Evolutionary conservation across 163 green algal species (phyloP).

Genomic region (Scenedesmus sp.): DNA sequence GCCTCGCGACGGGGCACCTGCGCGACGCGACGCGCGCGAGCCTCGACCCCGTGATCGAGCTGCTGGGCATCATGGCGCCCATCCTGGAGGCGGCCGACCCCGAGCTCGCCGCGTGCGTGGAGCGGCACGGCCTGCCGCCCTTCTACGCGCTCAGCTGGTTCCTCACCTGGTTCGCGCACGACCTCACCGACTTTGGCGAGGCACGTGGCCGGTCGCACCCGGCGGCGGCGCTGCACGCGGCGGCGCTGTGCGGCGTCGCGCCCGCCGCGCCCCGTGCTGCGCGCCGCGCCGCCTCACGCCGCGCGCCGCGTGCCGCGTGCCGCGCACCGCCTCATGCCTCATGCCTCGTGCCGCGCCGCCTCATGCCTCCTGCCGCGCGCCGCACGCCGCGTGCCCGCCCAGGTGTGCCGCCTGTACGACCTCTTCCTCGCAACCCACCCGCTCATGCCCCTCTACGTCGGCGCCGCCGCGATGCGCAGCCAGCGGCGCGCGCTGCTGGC

Average conservation of each 20-base stretch:
- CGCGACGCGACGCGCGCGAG: constrained; percentile 81
- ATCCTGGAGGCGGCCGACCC: constrained; percentile 58
- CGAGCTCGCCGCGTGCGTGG: constrained; percentile 56
- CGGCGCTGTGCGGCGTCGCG: not conserved
- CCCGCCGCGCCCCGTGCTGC: not conserved
- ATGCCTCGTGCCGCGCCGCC: too few species aligned
- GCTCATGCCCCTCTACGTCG: constrained; percentile 93
- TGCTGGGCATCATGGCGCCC: constrained; percentile 60
- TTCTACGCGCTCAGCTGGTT: constrained; percentile 70
- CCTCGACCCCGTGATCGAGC: constrained; percentile 79
- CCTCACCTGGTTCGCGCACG: constrained; percentile 95
- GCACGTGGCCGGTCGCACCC: constrained; percentile 20
- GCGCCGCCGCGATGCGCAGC: constrained; percentile 70
- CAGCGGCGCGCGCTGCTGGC: constrained; percentile 67
- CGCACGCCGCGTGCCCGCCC: too few species aligned
- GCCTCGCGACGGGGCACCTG: constrained; percentile 72
- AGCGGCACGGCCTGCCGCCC: constrained; percentile 49
- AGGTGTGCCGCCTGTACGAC: constrained; percentile 87
- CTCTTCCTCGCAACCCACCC: constrained; percentile 91
- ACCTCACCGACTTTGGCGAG: constrained; percentile 59
- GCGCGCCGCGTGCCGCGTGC: not conserved
- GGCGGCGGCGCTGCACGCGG: too few species aligned
- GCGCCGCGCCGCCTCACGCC: not conserved
- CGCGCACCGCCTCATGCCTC: too few species aligned
- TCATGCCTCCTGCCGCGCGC: too few species aligned